Percentiles rank a stretch among this genome's conserved stretches.
phyloP scores from a whole-genome alignment of 2,329 filamentous ascomycete species.

The Exophiala sp. region DNA sequence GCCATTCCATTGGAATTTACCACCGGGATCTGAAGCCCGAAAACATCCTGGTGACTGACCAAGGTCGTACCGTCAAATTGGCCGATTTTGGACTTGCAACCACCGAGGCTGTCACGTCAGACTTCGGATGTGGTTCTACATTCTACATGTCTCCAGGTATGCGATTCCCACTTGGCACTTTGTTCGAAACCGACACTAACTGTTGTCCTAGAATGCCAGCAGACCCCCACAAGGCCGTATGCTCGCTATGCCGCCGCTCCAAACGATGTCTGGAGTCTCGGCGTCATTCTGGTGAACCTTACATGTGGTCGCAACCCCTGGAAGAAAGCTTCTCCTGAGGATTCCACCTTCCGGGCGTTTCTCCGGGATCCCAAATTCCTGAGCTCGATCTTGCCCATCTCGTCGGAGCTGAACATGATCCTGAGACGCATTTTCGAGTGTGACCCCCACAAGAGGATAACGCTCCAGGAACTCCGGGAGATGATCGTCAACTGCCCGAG shows the following conservation, averaged over 20 bases:
- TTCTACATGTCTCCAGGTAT: conserved; percentile 99
- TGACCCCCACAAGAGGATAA: conserved; percentile 76
- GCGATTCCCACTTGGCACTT: conserved; percentile 36
- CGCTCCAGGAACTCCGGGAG: conserved; percentile 69
- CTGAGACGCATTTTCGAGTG: conserved; percentile 80
- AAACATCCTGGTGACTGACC: conserved; percentile 88
- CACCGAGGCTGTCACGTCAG: conserved; percentile 72
- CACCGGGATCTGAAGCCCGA: conserved; percentile 97
- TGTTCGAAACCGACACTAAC: too few species aligned
- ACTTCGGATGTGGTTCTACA: conserved; percentile 96
- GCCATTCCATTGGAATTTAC: conserved; percentile 89
- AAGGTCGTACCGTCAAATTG: conserved; percentile 84
- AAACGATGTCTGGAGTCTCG: conserved; percentile 97
- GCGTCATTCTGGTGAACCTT: conserved; percentile 94
- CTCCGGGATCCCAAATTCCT: conserved; percentile 79
- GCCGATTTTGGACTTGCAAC: conserved; percentile 97
- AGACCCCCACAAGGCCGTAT: conserved; percentile 61
- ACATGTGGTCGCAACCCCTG: conserved; percentile 97
- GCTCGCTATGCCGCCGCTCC: conserved; percentile 83
- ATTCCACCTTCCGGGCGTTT: conserved; percentile 91
- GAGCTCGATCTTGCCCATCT: conserved; percentile 85
- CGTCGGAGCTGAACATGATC: conserved; percentile 82
- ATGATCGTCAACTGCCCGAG: conserved; percentile 69
- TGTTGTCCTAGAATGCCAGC: conserved; percentile 72
- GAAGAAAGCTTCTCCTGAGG: conserved; percentile 91